Percentiles rank a stretch among this genome's conserved stretches.
Evolutionary conservation across 2,329 filamentous ascomycete species (phyloP).

Genomic region (Ophiostoma montium): DNA sequence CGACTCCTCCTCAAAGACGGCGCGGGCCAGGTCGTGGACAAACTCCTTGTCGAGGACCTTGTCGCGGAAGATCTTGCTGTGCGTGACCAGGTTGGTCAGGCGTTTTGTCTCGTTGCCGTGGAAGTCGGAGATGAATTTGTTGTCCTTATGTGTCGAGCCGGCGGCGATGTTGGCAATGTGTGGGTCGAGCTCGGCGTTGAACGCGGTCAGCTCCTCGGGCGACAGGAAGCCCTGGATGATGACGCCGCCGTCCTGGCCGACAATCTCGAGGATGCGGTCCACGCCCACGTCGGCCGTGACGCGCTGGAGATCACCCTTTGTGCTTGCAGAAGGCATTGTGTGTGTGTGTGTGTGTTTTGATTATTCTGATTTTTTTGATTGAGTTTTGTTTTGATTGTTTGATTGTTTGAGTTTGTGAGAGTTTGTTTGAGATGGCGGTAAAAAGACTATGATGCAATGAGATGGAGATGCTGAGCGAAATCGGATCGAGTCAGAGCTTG

Average conservation of each 20-base stretch:
- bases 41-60: conserved; percentile 18
- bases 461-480: background rate
- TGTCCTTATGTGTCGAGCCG: background rate
- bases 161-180: conserved; percentile 8
- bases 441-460: background rate
- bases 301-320: background rate
- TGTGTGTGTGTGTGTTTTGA: background rate
- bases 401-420: too few relatives aligned
- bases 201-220: conserved; percentile 12
- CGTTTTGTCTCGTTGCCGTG: conserved; percentile 18
- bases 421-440: too few relatives aligned
- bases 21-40: conserved; percentile 17
- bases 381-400: too few relatives aligned
- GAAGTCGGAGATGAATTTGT: conserved; percentile 12
- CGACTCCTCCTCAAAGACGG: conserved; percentile 15
- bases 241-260: conserved; percentile 16
- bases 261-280: conserved; percentile 6
- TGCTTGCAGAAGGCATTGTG: conserved; percentile 1
- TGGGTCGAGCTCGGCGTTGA: conserved; percentile 17
- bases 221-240: conserved; percentile 18
- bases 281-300: background rate
- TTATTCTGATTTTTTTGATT: too few relatives aligned
- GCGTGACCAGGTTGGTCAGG: conserved; percentile 14
- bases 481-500: background rate
- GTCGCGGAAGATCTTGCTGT: conserved; percentile 17